A percentile compares a stretch with the other conserved stretches of the same genome.
These are phyloP conservation scores for Climacium dendroides DNA, from an alignment of 225 moss, liverwort and hornwort species.

Conservation along the genomic window DNA sequence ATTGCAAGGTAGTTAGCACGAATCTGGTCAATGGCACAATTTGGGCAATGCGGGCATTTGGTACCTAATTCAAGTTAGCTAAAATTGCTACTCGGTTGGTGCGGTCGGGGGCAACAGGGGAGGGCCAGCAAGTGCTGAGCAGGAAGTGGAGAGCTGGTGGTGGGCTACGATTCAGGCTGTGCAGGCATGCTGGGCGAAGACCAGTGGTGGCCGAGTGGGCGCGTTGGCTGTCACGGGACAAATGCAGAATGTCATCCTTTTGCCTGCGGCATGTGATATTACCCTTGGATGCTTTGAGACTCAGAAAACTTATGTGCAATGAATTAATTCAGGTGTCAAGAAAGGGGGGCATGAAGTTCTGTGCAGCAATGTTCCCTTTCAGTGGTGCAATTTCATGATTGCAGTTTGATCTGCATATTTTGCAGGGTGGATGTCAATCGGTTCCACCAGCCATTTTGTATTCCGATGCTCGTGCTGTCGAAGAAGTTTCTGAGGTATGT, in stretches of 20 bases:
- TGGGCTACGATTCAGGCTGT: conserved; percentile 65
- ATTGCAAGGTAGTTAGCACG: neutral
- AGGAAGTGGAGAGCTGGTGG: conserved; percentile 89
- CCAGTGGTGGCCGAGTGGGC: conserved; percentile 31
- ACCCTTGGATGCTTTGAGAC: neutral
- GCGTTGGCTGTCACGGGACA: conserved; percentile 84
- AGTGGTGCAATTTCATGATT: neutral
- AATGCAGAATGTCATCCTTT: conserved; percentile 82
- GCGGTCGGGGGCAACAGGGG: conserved; percentile 15
- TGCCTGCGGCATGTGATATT: conserved; percentile 41
- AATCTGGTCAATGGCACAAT: too few species aligned
- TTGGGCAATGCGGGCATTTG: neutral
- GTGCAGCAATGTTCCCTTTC: neutral
- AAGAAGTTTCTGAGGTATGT: conserved; percentile 59
- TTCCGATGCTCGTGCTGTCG: conserved; percentile 67
- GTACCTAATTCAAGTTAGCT: neutral
- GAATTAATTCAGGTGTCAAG: neutral
- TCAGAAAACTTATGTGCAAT: neutral
- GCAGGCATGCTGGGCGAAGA: conserved; percentile 48
- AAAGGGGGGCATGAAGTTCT: neutral
- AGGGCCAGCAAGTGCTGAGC: conserved; percentile 69
- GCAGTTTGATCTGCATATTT: neutral
- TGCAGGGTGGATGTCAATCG: conserved; percentile 29
- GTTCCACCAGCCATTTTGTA: conserved; percentile 68
- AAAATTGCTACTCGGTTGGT: neutral